phyloP scores from a whole-genome alignment of 805 yeast genomes.

The Yarrowia sp. region DNA sequence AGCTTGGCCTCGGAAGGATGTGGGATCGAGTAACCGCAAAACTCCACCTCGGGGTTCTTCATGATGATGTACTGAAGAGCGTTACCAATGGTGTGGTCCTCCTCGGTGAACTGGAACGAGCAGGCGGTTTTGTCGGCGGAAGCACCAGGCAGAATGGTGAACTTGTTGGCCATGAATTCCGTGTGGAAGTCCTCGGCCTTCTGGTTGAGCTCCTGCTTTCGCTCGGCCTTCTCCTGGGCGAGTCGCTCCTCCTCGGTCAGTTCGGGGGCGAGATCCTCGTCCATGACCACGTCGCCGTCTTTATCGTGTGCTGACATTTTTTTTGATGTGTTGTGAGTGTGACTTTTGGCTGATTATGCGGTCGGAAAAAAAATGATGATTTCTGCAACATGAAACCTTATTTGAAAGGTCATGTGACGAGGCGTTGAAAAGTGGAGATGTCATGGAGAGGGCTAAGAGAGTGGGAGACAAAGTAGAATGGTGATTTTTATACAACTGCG shows the following conservation, averaged over 20 bases:
- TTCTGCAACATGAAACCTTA: neutral
- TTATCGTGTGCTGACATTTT: slow-evolving; percentile 22
- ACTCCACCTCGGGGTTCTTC: slow-evolving; percentile 97
- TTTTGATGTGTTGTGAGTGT: neutral
- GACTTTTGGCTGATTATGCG: slow-evolving; percentile 10
- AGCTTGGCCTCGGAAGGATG: slow-evolving; percentile 93
- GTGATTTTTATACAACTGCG: no score
- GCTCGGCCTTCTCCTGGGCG: slow-evolving; percentile 25
- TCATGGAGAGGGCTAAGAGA: no score
- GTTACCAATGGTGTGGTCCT: slow-evolving; percentile 95
- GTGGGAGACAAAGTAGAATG: no score
- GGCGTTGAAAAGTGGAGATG: no score
- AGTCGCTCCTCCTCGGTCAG: slow-evolving; percentile 20
- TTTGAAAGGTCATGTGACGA: neutral
- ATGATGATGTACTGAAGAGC: slow-evolving; percentile 89
- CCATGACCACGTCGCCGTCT: slow-evolving; percentile 25
- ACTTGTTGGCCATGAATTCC: slow-evolving; percentile 29
- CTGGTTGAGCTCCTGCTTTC: slow-evolving; percentile 25
- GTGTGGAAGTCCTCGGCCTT: slow-evolving; percentile 25
- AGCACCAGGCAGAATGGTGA: slow-evolving; percentile 64
- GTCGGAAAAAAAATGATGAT: slow-evolving; percentile 16
- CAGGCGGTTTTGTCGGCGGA: slow-evolving; percentile 93
- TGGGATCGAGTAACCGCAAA: slow-evolving; percentile 97
- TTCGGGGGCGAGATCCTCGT: slow-evolving; percentile 14
- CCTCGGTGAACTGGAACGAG: slow-evolving; percentile 87